Base-by-base conservation (phyloP, 495 filamentous ascomycete genomes). In the Poronia punctata region DNA sequence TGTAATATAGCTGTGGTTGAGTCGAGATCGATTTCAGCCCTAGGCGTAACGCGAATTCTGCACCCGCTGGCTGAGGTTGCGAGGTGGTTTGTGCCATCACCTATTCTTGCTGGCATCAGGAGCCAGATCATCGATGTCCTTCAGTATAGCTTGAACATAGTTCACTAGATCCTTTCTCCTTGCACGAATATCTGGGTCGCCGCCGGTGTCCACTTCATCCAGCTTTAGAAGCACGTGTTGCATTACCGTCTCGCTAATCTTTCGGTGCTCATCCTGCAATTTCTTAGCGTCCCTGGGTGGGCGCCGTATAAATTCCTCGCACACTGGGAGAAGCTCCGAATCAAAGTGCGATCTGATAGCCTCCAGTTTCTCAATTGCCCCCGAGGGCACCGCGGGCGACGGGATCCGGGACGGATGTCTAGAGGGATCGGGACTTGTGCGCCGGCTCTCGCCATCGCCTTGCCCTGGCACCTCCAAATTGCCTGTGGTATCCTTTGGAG, bases 151-250 rank as follows among this genome's bases (percentile, higher is more conserved):
- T 57, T 94, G 87, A 4, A 82, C 79, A 53, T 88, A 78, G 45
- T 67, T 78, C 29, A 96, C 84, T 18, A 95, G 63, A 5, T 81
- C 83, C 57, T 82, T 84, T 52, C 89, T 72, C 51, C 70, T 74
- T 30, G 65, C 67, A 30, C 89, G 73, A 25, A 77, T 74, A 7
- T 74, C 75, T 14, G 61, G 68, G 49, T 90, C 74, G 5, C 76
- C 79, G 14, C 81, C 75, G 3, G 78, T 82, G 40, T 90, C 86
- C 18, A 95, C 80, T 10, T 71, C 81, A 66, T 96, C 89, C 18
- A 90, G 69, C 63, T 93, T 95, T 50, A 98, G 50, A 42, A 95
- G 47, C 5, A 90, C 73, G 56, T 95, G 85, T 35, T 78, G 72
- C 69, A 97, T 65, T 38, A 95, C 82, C 3, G 79, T 86, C 68